Base-by-base conservation (phyloP, 1,139 yeast genomes). In the Blastobotrys ciferrii region DNA sequence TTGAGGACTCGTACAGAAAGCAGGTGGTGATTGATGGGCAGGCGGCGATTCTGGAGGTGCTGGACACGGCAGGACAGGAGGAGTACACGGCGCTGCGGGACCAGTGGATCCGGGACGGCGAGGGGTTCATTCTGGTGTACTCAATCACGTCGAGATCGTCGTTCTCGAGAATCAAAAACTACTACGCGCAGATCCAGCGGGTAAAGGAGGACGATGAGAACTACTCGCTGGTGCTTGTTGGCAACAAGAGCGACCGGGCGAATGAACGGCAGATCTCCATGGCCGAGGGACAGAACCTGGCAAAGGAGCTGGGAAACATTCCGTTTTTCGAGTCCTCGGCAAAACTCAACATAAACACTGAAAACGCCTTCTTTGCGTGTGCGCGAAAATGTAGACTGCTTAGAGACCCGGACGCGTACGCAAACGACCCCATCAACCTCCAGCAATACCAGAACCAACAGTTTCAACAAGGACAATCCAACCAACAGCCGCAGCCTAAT, bases 41-140 rank as follows among this genome's bases (percentile, higher is more conserved):
- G 61, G 86, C 92, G 3, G 87, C 96, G 61, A 91, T 88, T 58
- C 75, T 92, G 56, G 98, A 92, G 69, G 88, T 92, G 48, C 78
- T 92, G 66, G 98, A 92, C 68, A 92, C 98, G 38, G 98, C 98
- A 13, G 98, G 98, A 40, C 98, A 91, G 73, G 98, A 92, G 69
- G 98, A 92, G 69, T 92, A 89, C 68, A 82, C 91, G 49, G 95
- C 97, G 28, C 84, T 92, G 92, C 78, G 98, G 62, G 98, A 92
- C 69, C 94, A 71, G 54, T 72, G 94, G 71, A 92, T 92, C 82
- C 78, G 96, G 55, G 87, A 95, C 14, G 97, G 97, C 43, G 96
- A 89, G 67, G 96, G 96, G 4, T 87, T 88, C 61, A 67, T 92
- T 49, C 74, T 92, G 53, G 98, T 92, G 9, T 92, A 91, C 67